Conservation (phyloP, 805 yeast species). For the Saccharomycopsis fibuligera region DNA sequence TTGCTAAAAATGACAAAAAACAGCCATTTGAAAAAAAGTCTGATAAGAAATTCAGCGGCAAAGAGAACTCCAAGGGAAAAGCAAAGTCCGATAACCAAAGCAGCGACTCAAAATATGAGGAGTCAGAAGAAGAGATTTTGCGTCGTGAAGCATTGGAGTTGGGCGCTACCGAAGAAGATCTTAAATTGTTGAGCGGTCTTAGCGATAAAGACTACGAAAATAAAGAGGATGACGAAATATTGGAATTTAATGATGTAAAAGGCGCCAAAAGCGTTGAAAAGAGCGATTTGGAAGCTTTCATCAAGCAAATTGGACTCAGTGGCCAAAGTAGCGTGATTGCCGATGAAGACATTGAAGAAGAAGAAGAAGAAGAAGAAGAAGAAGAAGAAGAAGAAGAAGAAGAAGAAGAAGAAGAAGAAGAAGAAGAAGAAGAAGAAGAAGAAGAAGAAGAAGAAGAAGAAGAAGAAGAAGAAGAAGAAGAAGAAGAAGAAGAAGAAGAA, state of each 20-base stretch:
- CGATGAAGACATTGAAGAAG: conserved; percentile 34
- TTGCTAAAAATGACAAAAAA: conserved; percentile 23
- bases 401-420: conserved; percentile 31
- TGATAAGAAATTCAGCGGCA: conserved; percentile 24
- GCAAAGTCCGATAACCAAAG: conserved; percentile 21
- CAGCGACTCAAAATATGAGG: conserved; percentile 21
- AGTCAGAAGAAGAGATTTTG: conserved; percentile 29
- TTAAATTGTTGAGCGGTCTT: conserved; percentile 53
- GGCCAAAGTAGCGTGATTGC: conserved; percentile 32
- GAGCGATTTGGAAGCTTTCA: conserved; percentile 52
- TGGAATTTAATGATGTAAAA: conserved; percentile 31
- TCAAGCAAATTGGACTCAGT: conserved; percentile 63
- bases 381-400: conserved; percentile 34
- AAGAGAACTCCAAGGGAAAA: conserved; percentile 22
- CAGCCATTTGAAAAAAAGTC: conserved; percentile 24
- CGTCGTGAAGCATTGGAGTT: conserved; percentile 71
- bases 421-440: conserved; percentile 27
- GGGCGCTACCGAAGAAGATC: conserved; percentile 84
- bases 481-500: conserved; percentile 39
- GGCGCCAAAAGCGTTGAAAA: conserved; percentile 31
- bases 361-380: conserved; percentile 34
- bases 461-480: conserved; percentile 19
- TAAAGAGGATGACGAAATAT: conserved; percentile 34
- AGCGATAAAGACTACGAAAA: conserved; percentile 46
- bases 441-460: conserved; percentile 25